Conservation (phyloP, 2,329 filamentous ascomycete species). For the Chaetomiaceae sp. region DNA sequence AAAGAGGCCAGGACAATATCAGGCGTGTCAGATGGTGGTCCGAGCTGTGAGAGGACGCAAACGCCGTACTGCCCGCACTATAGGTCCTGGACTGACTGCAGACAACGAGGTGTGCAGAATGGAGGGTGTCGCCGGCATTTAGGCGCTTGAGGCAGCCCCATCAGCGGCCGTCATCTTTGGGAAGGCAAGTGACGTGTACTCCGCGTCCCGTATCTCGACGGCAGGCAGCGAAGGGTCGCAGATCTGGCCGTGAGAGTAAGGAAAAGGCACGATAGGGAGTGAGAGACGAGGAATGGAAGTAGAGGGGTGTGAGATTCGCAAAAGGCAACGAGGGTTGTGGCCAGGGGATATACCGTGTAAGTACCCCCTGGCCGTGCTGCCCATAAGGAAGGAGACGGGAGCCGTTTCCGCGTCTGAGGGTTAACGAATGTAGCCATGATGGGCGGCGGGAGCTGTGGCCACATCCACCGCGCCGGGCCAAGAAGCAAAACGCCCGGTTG, state of each 20-base stretch:
- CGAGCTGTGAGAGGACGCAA: conserved; percentile 7
- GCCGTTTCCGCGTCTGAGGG: conserved; percentile 2
- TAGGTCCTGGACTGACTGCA: background rate
- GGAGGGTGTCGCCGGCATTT: conserved; percentile 23
- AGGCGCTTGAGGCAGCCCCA: conserved; percentile 24
- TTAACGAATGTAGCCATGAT: conserved; percentile 3
- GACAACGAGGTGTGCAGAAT: conserved; percentile 3
- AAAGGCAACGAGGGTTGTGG: conserved; percentile 4
- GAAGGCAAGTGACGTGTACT: conserved; percentile 18
- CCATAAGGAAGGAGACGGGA: conserved; percentile 6
- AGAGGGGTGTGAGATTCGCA: background rate
- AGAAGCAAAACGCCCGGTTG: conserved; percentile 8
- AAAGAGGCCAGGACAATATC: conserved; percentile 11
- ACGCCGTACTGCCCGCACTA: background rate
- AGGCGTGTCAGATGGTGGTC: conserved; percentile 13
- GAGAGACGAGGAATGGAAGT: background rate
- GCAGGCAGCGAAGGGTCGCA: too few species aligned
- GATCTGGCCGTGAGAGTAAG: too few species aligned
- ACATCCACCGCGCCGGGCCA: conserved; percentile 7
- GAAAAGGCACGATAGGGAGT: conserved; percentile 1
- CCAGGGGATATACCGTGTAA: conserved; percentile 15
- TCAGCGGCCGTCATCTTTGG: conserved; percentile 21
- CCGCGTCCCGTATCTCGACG: background rate
- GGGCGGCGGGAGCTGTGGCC: conserved; percentile 3
- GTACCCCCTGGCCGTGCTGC: conserved; percentile 7